Conservation (phyloP, 306 rosid genomes). For the Pterocarpus santalinus region DNA sequence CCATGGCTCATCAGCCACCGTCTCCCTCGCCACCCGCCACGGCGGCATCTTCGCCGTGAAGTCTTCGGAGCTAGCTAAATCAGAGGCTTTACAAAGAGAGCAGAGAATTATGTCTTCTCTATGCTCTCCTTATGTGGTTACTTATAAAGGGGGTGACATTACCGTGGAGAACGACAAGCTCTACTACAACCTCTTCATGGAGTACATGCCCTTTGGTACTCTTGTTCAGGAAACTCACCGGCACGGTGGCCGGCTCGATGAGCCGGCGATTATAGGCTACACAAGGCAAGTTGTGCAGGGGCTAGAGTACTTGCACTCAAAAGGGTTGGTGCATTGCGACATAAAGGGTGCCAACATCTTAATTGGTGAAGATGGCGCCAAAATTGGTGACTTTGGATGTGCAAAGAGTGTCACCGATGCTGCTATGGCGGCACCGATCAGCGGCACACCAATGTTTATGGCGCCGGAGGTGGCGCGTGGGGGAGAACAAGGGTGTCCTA, state of each 20-base stretch:
- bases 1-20: slow-evolving; percentile 84
- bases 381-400: slow-evolving; percentile 90
- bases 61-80: slow-evolving; percentile 65
- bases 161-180: slow-evolving; percentile 60
- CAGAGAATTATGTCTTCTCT: slow-evolving; percentile 68
- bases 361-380: slow-evolving; percentile 64
- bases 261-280: slow-evolving; percentile 51
- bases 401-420: slow-evolving; percentile 54
- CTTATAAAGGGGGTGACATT: slow-evolving; percentile 70
- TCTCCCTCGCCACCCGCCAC: slow-evolving; percentile 60
- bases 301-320: slow-evolving; percentile 73
- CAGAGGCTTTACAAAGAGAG: slow-evolving; percentile 67
- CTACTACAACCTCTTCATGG: slow-evolving; percentile 82
- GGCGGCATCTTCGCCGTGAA: slow-evolving; percentile 69
- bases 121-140: slow-evolving; percentile 64
- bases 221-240: slow-evolving; percentile 50
- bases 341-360: slow-evolving; percentile 81
- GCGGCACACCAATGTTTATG: slow-evolving; percentile 92
- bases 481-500: slow-evolving; percentile 70
- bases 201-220: slow-evolving; percentile 68
- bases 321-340: slow-evolving; percentile 88
- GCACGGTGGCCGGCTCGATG: slow-evolving; percentile 55
- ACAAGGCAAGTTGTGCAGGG: slow-evolving; percentile 63
- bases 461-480: slow-evolving; percentile 95
- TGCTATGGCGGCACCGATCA: slow-evolving; percentile 7